Evolutionary conservation across 1,139 yeast species (phyloP).

Genomic region (Pneumocystis canis): DNA sequence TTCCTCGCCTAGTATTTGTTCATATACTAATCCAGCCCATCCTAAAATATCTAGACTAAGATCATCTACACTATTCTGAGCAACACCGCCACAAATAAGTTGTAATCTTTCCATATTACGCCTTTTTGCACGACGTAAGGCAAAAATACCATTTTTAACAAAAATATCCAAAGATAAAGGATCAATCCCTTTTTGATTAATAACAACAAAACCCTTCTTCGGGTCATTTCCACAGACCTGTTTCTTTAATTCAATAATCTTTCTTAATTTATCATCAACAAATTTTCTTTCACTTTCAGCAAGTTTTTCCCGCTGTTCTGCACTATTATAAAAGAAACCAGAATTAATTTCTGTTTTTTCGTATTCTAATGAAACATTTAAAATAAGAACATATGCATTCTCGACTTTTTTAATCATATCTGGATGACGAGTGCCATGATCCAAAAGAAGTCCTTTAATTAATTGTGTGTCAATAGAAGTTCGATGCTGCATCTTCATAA

Average conservation of each 20-base stretch:
- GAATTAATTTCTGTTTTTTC: constrained; percentile 97
- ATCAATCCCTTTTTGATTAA: constrained; percentile 97
- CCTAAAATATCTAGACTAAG: constrained; percentile 76
- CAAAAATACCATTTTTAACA: constrained; percentile 85
- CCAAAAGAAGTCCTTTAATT: constrained; percentile 79
- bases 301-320: constrained; percentile 90
- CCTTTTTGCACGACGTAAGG: constrained; percentile 94
- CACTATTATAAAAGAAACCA: constrained; percentile 84
- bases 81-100: constrained; percentile 91
- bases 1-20: constrained; percentile 90
- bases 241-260: constrained; percentile 84
- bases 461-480: constrained; percentile 71
- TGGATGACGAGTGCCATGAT: constrained; percentile 98
- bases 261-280: constrained; percentile 83
- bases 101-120: constrained; percentile 98
- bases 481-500: constrained; percentile 95
- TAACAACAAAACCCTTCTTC: constrained; percentile 73
- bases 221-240: constrained; percentile 71
- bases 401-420: constrained; percentile 88
- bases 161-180: constrained; percentile 93
- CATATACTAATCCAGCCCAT: constrained; percentile 79
- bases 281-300: constrained; percentile 88
- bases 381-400: constrained; percentile 71
- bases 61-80: constrained; percentile 95
- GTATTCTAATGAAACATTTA: constrained; percentile 89